These are phyloP conservation scores for Paraleonurus japonicus DNA, from an alignment of 257 asterid species.

Conservation along the genomic window DNA sequence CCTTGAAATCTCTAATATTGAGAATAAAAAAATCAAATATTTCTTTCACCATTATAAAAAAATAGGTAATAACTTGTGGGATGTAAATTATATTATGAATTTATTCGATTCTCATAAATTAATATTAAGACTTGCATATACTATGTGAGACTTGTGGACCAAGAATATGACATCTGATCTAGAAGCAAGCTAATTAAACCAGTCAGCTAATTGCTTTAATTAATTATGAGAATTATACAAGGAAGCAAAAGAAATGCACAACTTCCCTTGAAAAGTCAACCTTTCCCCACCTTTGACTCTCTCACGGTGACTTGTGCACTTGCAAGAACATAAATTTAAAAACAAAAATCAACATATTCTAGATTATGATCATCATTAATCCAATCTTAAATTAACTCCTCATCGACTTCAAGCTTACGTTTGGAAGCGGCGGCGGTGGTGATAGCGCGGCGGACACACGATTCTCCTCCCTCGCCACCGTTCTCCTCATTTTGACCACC, in stretches of 20 bases:
- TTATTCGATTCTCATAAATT: too few relatives aligned
- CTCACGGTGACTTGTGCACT: slow-evolving; percentile 66
- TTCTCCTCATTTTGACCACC: slow-evolving; percentile 41
- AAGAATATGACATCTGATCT: not conserved
- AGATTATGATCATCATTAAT: not conserved
- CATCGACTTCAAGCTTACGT: slow-evolving; percentile 26
- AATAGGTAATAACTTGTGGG: too few relatives aligned
- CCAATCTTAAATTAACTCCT: not conserved
- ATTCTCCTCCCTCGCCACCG: slow-evolving; percentile 61
- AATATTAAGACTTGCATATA: not conserved
- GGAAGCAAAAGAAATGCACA: slow-evolving; percentile 45
- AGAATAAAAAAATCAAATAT: too few relatives aligned
- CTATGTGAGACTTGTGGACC: not conserved
- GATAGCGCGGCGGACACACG: slow-evolving; percentile 49
- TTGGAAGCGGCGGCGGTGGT: slow-evolving; percentile 29
- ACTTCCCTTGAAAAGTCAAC: slow-evolving; percentile 39
- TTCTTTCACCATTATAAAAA: too few relatives aligned
- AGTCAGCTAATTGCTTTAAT: not conserved
- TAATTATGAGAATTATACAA: not conserved
- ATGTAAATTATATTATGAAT: too few relatives aligned
- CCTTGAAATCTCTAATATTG: too few relatives aligned
- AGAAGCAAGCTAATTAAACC: not conserved
- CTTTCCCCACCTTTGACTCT: not conserved
- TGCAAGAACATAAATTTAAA: not conserved
- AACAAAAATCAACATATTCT: not conserved